Evolutionary conservation across 2,329 filamentous ascomycete species (phyloP).

Genomic region (Colletotrichum magnum): DNA sequence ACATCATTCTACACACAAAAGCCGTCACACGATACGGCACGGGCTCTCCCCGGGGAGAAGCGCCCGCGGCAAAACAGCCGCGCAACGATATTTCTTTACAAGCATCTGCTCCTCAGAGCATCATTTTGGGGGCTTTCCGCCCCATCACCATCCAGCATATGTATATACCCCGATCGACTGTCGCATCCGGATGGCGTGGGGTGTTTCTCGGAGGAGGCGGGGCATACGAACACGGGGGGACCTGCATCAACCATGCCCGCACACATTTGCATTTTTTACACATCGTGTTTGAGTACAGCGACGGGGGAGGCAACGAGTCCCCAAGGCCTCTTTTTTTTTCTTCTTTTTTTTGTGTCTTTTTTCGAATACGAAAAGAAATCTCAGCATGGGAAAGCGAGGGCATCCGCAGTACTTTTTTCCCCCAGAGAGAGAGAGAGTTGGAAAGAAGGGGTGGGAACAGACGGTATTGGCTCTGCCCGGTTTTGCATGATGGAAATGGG

Average conservation of each 20-base stretch:
- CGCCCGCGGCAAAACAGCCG: not conserved
- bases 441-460: slow-evolving; percentile 16
- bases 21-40: not conserved
- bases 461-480: not conserved
- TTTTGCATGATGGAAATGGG: slow-evolving; percentile 12
- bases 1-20: not conserved
- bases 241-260: slow-evolving; percentile 19
- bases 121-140: not conserved
- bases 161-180: slow-evolving; percentile 35
- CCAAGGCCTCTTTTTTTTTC: not conserved
- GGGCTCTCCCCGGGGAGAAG: not conserved
- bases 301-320: not conserved
- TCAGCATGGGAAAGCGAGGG: slow-evolving; percentile 36
- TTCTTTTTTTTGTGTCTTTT: not conserved
- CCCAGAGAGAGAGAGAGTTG: not conserved
- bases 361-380: not conserved
- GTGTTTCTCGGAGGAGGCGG: not conserved
- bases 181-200: slow-evolving; percentile 30
- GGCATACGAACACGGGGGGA: slow-evolving; percentile 10
- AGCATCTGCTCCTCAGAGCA: slow-evolving; percentile 30
- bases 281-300: slow-evolving; percentile 13
- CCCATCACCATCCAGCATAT: slow-evolving; percentile 13
- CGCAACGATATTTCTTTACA: slow-evolving; percentile 12
- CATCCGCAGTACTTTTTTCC: slow-evolving; percentile 12
- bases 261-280: slow-evolving; percentile 3